Evolutionary conservation across 1,284 basidiomycete genomes (phyloP).

Genomic region (Sanghuangporus baumii): DNA sequence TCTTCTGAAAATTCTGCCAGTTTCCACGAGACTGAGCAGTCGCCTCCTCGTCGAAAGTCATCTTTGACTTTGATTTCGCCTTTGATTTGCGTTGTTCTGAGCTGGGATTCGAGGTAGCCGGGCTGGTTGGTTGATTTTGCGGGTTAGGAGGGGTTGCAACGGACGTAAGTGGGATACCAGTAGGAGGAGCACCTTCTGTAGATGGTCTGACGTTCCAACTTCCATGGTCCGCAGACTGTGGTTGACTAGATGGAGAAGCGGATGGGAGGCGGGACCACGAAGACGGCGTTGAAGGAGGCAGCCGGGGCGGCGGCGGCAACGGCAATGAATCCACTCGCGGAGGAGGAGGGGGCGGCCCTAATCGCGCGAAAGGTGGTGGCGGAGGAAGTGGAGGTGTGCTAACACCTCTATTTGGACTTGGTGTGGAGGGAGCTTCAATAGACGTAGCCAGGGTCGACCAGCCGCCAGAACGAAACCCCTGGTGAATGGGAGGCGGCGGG

Average conservation of each 20-base stretch:
- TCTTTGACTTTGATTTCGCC: neutral
- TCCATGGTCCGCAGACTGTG: neutral
- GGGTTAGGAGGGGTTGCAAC: neutral
- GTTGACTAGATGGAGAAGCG: neutral
- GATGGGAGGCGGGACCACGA: slow-evolving; percentile 10
- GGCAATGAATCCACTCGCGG: neutral
- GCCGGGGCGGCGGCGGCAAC: neutral
- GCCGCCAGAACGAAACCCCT: slow-evolving; percentile 50
- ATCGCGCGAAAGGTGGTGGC: slow-evolving; percentile 19
- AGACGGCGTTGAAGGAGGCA: slow-evolving; percentile 8
- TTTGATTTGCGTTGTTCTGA: neutral
- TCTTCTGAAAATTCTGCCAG: slow-evolving; percentile 17
- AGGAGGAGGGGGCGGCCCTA: slow-evolving; percentile 17
- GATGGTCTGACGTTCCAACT: neutral
- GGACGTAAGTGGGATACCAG: neutral
- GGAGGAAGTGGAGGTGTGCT: slow-evolving; percentile 22
- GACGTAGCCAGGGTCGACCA: slow-evolving; percentile 55
- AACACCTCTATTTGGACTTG: slow-evolving; percentile 21
- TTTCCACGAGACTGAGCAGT: slow-evolving; percentile 9
- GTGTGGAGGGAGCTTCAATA: slow-evolving; percentile 19
- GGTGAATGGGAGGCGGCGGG: slow-evolving; percentile 12
- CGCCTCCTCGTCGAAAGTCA: neutral
- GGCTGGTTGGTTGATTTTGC: neutral
- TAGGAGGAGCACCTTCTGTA: neutral
- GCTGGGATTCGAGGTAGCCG: neutral